Conservation (phyloP, 73 alveolate species). For the Paramecium bursaria region DNA sequence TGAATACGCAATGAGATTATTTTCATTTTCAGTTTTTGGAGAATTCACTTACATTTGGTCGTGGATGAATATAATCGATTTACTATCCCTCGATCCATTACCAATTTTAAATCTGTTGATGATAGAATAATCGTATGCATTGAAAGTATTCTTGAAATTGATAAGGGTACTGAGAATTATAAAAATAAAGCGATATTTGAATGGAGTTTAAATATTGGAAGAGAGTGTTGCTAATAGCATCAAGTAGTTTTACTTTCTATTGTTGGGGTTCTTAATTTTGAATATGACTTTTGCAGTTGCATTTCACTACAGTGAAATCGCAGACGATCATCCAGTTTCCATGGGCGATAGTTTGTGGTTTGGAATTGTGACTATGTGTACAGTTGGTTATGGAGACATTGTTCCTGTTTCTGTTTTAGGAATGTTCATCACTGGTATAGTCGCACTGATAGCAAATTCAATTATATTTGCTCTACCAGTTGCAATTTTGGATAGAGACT, state of each 20-base stretch:
- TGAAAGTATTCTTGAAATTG: constrained; percentile 34
- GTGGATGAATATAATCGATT: constrained; percentile 26
- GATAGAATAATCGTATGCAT: background rate
- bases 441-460: constrained; percentile 49
- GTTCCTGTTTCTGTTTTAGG: constrained; percentile 43
- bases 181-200: constrained; percentile 24
- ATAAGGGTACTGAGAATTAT: constrained; percentile 5
- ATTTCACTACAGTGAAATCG: constrained; percentile 3
- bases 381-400: constrained; percentile 62
- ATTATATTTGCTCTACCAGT: constrained; percentile 40
- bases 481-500: constrained; percentile 31
- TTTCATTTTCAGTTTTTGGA: constrained; percentile 38
- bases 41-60: background rate
- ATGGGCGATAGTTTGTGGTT: constrained; percentile 22
- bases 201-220: constrained; percentile 29
- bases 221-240: constrained; percentile 55
- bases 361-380: constrained; percentile 39
- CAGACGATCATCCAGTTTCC: background rate
- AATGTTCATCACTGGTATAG: background rate
- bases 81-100: constrained; percentile 40
- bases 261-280: background rate
- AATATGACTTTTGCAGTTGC: constrained; percentile 30
- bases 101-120: background rate
- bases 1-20: background rate
- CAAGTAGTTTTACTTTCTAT: constrained; percentile 2